These are phyloP conservation scores for Boletus insuetus DNA, from an alignment of 768 basidiomycete species.

Conservation along the genomic window DNA sequence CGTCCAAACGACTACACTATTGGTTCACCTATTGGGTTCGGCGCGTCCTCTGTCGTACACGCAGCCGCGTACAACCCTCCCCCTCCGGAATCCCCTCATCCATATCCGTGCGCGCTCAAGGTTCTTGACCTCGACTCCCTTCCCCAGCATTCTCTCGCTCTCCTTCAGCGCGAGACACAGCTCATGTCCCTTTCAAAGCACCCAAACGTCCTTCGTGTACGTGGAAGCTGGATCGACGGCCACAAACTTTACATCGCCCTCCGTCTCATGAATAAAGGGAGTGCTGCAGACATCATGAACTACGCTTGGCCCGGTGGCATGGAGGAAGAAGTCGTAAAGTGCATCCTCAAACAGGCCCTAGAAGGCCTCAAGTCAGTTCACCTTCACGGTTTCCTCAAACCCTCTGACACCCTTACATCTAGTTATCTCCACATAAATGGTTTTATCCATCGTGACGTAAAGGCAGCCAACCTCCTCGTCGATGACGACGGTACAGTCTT, in stretches of 20 bases:
- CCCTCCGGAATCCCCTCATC: constrained; percentile 32
- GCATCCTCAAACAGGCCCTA: constrained; percentile 81
- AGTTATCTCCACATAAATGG: constrained; percentile 89
- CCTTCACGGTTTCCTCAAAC: not conserved
- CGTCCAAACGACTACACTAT: constrained; percentile 68
- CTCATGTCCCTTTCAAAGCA: constrained; percentile 92
- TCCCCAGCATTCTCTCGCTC: constrained; percentile 63
- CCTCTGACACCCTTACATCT: constrained; percentile 4
- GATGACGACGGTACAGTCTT: constrained; percentile 90
- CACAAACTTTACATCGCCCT: constrained; percentile 84
- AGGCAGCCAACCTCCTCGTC: constrained; percentile 90
- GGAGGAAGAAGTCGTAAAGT: constrained; percentile 85
- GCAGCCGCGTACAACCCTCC: constrained; percentile 61
- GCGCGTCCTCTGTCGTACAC: constrained; percentile 90
- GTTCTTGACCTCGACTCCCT: constrained; percentile 85
- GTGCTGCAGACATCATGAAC: constrained; percentile 79
- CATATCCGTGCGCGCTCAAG: constrained; percentile 76
- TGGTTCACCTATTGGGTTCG: constrained; percentile 81
- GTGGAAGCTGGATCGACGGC: constrained; percentile 85
- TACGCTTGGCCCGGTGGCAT: constrained; percentile 88
- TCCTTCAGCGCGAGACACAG: constrained; percentile 82
- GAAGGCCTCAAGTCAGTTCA: constrained; percentile 79
- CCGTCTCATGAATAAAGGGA: constrained; percentile 87
- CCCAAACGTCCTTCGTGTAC: constrained; percentile 89
- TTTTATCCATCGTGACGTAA: constrained; percentile 91